Conservation (phyloP, 1,139 yeast species). For the Candida anutae region DNA sequence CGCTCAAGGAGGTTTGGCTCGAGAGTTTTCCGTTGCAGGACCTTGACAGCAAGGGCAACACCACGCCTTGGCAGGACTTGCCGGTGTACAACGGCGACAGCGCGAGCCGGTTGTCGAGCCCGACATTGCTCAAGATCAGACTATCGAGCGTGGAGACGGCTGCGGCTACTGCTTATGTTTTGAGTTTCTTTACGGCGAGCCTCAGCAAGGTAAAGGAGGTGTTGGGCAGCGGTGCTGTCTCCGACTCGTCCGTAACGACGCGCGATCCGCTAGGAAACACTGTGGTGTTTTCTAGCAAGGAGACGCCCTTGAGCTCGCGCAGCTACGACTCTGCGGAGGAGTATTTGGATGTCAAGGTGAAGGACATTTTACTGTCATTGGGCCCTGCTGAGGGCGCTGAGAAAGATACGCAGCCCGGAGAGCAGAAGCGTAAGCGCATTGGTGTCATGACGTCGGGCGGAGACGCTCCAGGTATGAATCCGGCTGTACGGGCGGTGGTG, state of each 20-base stretch:
- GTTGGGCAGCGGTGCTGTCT: constrained; percentile 10
- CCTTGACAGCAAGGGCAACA: constrained; percentile 34
- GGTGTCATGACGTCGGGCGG: constrained; percentile 88
- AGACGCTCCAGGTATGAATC: constrained; percentile 84
- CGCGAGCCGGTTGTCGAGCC: constrained; percentile 19
- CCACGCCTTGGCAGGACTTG: constrained; percentile 54
- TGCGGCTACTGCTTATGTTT: constrained; percentile 18
- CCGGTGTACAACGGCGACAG: constrained; percentile 46
- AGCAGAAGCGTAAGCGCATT: constrained; percentile 38
- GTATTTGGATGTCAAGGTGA: constrained; percentile 13
- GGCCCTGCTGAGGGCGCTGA: constrained; percentile 7
- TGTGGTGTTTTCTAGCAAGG: constrained; percentile 35
- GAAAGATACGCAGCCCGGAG: constrained; percentile 1
- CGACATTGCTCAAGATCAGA: constrained; percentile 49
- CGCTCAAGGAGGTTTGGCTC: constrained; percentile 63
- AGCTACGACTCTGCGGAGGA: constrained; percentile 23
- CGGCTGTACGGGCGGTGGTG: constrained; percentile 73
- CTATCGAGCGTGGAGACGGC: constrained; percentile 24
- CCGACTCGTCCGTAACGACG: constrained; percentile 17
- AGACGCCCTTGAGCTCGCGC: constrained; percentile 20
- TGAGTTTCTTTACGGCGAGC: constrained; percentile 48
- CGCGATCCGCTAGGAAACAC: constrained; percentile 54
- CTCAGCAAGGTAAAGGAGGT: constrained; percentile 28
- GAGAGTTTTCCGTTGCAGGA: constrained; percentile 59
- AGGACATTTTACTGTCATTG: constrained; percentile 12